Evolutionary conservation across 2,329 filamentous ascomycete species (phyloP).

Genomic region (Cladosporium cucumerinum): DNA sequence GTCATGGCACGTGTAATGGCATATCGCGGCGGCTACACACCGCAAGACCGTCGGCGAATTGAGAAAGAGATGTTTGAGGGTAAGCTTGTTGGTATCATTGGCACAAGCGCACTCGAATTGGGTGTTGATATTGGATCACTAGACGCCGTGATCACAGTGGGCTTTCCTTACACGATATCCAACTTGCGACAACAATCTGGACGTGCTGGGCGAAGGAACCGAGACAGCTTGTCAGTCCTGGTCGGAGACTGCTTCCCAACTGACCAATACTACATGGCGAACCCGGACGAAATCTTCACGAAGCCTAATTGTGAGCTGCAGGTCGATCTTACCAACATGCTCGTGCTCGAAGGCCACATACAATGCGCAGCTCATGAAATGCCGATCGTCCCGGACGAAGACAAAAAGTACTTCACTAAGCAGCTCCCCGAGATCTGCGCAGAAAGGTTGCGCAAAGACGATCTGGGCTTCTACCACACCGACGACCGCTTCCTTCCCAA

Average conservation of each 20-base stretch:
- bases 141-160: constrained; percentile 89
- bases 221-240: constrained; percentile 85
- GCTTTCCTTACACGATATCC: constrained; percentile 92
- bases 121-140: constrained; percentile 93
- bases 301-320: constrained; percentile 85
- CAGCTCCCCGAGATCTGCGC: constrained; percentile 68
- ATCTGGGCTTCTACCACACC: constrained; percentile 82
- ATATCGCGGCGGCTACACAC: constrained; percentile 91
- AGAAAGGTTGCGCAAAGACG: constrained; percentile 70
- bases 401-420: constrained; percentile 73
- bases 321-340: constrained; percentile 86
- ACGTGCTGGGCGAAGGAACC: constrained; percentile 84
- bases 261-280: constrained; percentile 96
- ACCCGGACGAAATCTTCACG: constrained; percentile 89
- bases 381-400: constrained; percentile 77
- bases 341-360: constrained; percentile 87
- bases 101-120: constrained; percentile 87
- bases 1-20: constrained; percentile 82
- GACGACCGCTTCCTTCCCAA: constrained; percentile 82
- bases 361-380: constrained; percentile 96
- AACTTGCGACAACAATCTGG: constrained; percentile 94
- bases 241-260: constrained; percentile 86
- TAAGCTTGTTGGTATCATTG: constrained; percentile 86
- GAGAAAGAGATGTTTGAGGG: constrained; percentile 97
- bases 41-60: constrained; percentile 82